phyloP scores from a whole-genome alignment of 2,329 filamentous ascomycete genomes.

The Xylariaceae sp. region DNA sequence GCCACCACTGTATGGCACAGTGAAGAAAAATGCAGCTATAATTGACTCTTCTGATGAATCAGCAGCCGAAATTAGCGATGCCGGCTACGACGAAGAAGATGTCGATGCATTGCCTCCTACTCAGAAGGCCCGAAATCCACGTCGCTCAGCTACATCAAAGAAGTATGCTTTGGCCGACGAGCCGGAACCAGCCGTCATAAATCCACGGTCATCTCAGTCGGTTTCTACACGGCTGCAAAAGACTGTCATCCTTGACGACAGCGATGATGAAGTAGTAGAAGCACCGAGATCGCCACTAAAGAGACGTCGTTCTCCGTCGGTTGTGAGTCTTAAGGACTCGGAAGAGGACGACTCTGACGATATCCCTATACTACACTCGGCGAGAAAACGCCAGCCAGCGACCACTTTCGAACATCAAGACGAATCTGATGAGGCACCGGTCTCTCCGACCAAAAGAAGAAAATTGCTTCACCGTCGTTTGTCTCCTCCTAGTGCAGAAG shows the following conservation, averaged over 20 bases:
- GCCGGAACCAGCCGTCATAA: slow-evolving; percentile 3
- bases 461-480: slow-evolving; percentile 18
- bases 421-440: slow-evolving; percentile 19
- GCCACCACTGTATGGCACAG: slow-evolving; percentile 20
- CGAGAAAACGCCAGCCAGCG: slow-evolving; percentile 3
- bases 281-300: slow-evolving; percentile 15
- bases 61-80: slow-evolving; percentile 20
- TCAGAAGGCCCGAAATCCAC: slow-evolving; percentile 6
- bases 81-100: slow-evolving; percentile 19
- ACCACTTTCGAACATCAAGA: slow-evolving; percentile 20
- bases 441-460: slow-evolving; percentile 29
- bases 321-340: slow-evolving; percentile 15
- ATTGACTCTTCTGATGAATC: slow-evolving; percentile 25
- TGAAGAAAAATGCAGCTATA: slow-evolving; percentile 4
- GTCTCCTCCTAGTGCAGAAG: slow-evolving; percentile 7
- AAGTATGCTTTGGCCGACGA: slow-evolving; percentile 9
- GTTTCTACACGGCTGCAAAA: slow-evolving; percentile 25
- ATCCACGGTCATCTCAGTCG: slow-evolving; percentile 27
- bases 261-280: slow-evolving; percentile 22
- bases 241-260: slow-evolving; percentile 23
- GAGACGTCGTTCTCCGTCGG: slow-evolving; percentile 13
- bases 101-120: slow-evolving; percentile 18
- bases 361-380: slow-evolving; percentile 16
- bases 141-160: slow-evolving; percentile 1
- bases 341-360: slow-evolving; percentile 21